A percentile compares a stretch with the other conserved stretches of the same genome.
Conservation (phyloP, 192 early-diverging fungal species). For the Podochytrium sp. region DNA sequence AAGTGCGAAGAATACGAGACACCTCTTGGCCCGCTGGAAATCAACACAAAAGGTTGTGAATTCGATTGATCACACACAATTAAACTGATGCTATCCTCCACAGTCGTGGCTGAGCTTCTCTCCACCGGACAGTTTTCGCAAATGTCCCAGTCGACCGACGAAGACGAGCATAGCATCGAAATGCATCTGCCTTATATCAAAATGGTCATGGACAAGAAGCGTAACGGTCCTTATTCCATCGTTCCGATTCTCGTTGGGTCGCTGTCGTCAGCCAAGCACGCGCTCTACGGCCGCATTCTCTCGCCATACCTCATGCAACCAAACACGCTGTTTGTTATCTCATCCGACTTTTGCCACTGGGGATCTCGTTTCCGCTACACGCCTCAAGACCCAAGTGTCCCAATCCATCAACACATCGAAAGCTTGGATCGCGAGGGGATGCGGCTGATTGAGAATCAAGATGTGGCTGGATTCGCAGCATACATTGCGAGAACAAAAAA, state of each 20-base stretch:
- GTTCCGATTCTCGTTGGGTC: slow-evolving; percentile 91
- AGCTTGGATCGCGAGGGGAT: slow-evolving; percentile 83
- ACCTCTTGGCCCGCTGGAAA: slow-evolving; percentile 79
- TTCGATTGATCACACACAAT: background rate
- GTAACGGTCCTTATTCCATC: slow-evolving; percentile 57
- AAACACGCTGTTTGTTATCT: slow-evolving; percentile 87
- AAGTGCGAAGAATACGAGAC: slow-evolving; percentile 76
- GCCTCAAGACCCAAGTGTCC: slow-evolving; percentile 26
- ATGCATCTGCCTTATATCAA: slow-evolving; percentile 94
- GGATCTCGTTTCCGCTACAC: slow-evolving; percentile 87
- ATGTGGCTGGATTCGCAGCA: slow-evolving; percentile 60
- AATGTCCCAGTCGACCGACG: slow-evolving; percentile 75
- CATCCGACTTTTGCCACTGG: slow-evolving; percentile 98
- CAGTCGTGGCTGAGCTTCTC: slow-evolving; percentile 68
- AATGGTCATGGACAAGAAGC: slow-evolving; percentile 65
- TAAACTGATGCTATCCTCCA: background rate
- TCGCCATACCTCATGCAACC: slow-evolving; percentile 73
- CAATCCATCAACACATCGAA: slow-evolving; percentile 82
- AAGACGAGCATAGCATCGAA: slow-evolving; percentile 96
- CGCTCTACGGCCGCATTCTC: slow-evolving; percentile 72
- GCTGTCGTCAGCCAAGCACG: slow-evolving; percentile 62
- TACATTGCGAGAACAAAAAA: slow-evolving; percentile 83
- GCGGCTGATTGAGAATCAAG: slow-evolving; percentile 67
- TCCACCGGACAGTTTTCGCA: slow-evolving; percentile 66
- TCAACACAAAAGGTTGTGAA: slow-evolving; percentile 71